phyloP scores from a whole-genome alignment of 202 grass and related monocot species.

The Carex arenaria region DNA sequence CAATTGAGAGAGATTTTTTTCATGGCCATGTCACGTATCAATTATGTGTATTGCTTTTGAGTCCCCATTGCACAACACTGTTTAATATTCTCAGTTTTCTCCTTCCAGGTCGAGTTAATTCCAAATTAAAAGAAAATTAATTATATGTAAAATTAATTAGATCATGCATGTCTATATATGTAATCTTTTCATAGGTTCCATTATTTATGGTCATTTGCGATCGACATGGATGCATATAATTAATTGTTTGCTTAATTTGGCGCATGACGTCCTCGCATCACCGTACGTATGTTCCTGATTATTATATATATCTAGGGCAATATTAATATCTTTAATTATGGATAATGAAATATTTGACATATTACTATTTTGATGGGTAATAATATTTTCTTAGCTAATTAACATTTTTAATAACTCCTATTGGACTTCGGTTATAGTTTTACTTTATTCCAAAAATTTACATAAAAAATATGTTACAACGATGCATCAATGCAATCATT shows the following conservation, averaged over 20 bases:
- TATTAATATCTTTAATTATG: too few relatives aligned
- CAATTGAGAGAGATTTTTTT: constrained; percentile 8
- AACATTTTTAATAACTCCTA: too few relatives aligned
- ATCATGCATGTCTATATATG: neutral
- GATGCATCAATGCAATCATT: too few relatives aligned
- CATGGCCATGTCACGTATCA: constrained; percentile 12
- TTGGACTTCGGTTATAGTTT: too few relatives aligned
- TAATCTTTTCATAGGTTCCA: neutral
- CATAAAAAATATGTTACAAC: too few relatives aligned
- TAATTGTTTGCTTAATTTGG: neutral
- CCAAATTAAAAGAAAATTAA: neutral
- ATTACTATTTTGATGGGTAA: too few relatives aligned
- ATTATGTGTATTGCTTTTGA: neutral
- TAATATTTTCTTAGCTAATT: too few relatives aligned
- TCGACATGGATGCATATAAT: neutral
- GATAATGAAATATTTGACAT: too few relatives aligned
- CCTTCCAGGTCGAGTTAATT: too few relatives aligned
- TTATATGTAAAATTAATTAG: neutral
- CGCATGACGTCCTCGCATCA: neutral
- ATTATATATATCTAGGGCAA: too few relatives aligned
- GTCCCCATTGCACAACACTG: constrained; percentile 1
- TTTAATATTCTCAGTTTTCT: neutral
- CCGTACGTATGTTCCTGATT: neutral
- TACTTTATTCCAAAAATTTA: too few relatives aligned
- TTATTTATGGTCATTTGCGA: neutral